Base-by-base conservation (phyloP, 306 rosid species). In the Prunus fruticosa region DNA sequence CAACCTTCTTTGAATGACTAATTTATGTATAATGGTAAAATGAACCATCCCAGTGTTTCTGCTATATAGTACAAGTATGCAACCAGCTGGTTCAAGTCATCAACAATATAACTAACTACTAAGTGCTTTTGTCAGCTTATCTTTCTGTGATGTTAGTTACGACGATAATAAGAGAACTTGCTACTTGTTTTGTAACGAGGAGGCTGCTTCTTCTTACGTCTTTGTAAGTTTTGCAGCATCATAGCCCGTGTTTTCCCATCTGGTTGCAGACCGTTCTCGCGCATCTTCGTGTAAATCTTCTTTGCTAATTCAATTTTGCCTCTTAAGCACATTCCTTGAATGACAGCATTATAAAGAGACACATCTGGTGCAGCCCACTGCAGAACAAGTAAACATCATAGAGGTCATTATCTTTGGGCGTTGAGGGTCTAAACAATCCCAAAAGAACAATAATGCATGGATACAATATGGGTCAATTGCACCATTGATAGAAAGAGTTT, bases 291-390 rank as follows among this genome's bases (percentile, higher is more conserved):
- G 64, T 90, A 89, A 46, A 88, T 83, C 83, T 87, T 87, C 70
- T 88, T 90, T 12, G 93, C 93, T 50, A 73, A 77, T 46, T 89
- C 83, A 25, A 67, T 77, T 78, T 89, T 88, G 66, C 93, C 79
- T 63, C 85, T 75, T 28, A 90, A 86, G 88, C 91, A 90, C 96
- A 90, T 73, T 82, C 95, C 97, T 79, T 95, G 98, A 75, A 92
- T 63, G 23, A 69, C 95, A 32, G 92, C 90, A 73, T 95, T 90
- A 78, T 89, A 95, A 8, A 95, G 86, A 27, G 93, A 76, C 10
- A 82, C 86, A 75, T 87, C 81, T 25, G 92, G 90, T 74, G 53
- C 79, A 54, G 53, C 76, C 69, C 57, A 70, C 95, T 85, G 88
- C 85, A 79, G 50, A 84, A 71, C 50, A 69, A 85, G 63, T 64